Conservation (phyloP, 2,329 filamentous ascomycete genomes). For the Leptographium procerum region DNA sequence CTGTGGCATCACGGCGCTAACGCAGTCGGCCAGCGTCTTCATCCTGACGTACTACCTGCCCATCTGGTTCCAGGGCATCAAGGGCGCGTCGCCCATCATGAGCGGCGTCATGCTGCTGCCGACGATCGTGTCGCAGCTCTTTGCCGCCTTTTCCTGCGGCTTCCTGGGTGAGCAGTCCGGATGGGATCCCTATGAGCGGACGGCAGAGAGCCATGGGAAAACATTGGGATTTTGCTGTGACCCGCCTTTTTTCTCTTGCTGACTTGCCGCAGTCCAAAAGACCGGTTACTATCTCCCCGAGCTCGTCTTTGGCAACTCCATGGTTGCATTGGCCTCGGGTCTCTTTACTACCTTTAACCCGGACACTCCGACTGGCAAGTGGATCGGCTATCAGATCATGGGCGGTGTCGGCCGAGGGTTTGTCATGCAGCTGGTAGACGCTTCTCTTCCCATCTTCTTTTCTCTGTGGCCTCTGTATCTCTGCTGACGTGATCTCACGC, state of each 20-base stretch:
- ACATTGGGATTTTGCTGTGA: neutral
- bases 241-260: too few species aligned
- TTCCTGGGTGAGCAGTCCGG: neutral
- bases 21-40: slow-evolving; percentile 14
- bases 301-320: slow-evolving; percentile 26
- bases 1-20: slow-evolving; percentile 5
- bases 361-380: slow-evolving; percentile 32
- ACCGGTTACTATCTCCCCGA: slow-evolving; percentile 33
- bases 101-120: slow-evolving; percentile 12
- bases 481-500: slow-evolving; percentile 27
- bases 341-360: slow-evolving; percentile 42
- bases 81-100: slow-evolving; percentile 17
- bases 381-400: slow-evolving; percentile 49
- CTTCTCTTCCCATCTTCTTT: neutral
- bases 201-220: too few species aligned
- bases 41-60: slow-evolving; percentile 21
- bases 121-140: slow-evolving; percentile 7
- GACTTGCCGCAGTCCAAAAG: slow-evolving; percentile 14
- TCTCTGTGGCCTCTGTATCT: slow-evolving; percentile 9
- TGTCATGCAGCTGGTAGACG: slow-evolving; percentile 8
- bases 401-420: slow-evolving; percentile 20
- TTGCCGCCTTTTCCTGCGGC: slow-evolving; percentile 4
- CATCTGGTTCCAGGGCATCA: slow-evolving; percentile 22
- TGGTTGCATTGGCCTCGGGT: slow-evolving; percentile 34
- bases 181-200: too few species aligned